A percentile compares a stretch with the other conserved stretches of the same genome.
phyloP scores from a whole-genome alignment of 1,139 yeast species.

The Cylindricascospora bacillispora region DNA sequence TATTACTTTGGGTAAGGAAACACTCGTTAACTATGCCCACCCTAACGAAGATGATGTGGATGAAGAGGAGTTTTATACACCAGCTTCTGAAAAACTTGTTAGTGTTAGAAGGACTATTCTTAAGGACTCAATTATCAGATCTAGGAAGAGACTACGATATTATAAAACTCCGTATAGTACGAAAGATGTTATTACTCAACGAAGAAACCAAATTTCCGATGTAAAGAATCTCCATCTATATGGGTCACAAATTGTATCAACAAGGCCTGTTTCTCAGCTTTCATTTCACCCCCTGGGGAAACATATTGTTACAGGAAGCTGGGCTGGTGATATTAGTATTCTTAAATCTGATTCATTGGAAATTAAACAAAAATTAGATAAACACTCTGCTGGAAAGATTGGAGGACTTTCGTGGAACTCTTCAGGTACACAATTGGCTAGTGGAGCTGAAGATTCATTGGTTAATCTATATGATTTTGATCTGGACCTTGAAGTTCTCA shows the following conservation, averaged over 20 bases:
- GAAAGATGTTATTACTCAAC: constrained; percentile 27
- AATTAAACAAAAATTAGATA: constrained; percentile 18
- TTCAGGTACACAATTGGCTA: constrained; percentile 25
- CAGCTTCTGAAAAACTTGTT: constrained; percentile 51
- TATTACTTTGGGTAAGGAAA: not conserved
- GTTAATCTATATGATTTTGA: constrained; percentile 36
- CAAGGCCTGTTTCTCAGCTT: constrained; percentile 56
- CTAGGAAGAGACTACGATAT: constrained; percentile 31
- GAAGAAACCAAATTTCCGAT: constrained; percentile 35
- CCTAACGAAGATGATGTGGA: constrained; percentile 16
- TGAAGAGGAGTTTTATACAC: constrained; percentile 68
- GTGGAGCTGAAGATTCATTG: constrained; percentile 59
- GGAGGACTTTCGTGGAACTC: constrained; percentile 61
- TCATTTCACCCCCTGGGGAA: constrained; percentile 26
- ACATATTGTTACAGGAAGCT: constrained; percentile 57
- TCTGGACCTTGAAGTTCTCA: constrained; percentile 5
- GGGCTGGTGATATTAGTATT: constrained; percentile 65
- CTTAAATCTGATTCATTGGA: constrained; percentile 32
- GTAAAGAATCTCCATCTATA: constrained; percentile 33
- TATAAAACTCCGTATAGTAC: constrained; percentile 18
- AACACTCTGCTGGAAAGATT: constrained; percentile 45
- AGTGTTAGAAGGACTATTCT: constrained; percentile 43
- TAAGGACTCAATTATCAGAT: constrained; percentile 34
- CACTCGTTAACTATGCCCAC: not conserved
- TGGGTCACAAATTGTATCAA: constrained; percentile 62